Base-by-base conservation (phyloP, 768 basidiomycete species). In the Crassisporium funariophilum region DNA sequence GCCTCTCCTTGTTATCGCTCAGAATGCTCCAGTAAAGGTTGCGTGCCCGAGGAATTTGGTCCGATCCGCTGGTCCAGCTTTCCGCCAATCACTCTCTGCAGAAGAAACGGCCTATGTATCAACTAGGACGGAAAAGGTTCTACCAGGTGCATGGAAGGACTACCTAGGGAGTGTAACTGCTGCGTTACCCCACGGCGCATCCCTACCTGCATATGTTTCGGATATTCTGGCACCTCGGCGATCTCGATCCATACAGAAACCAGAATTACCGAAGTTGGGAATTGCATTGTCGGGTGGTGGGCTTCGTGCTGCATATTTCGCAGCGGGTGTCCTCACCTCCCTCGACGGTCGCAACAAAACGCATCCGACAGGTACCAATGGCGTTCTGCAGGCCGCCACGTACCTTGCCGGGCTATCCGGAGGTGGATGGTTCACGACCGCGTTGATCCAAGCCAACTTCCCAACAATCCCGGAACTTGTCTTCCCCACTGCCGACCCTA, bases 241-340 rank as follows among this genome's bases (percentile, higher is more conserved):
- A 21, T 19, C 44, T 12, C 48, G 41, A 39, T 25, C 19, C 19
- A 34, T 25, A 24, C 44, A n/a, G 9, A 19, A 33, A 17, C 37
- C 43, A 8, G 49, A 49, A 11, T 44, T 49, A 6, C 76, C 75
- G 3, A 69, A 54, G 15, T 55, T 80, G 5, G 78, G 71, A 0
- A 76, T 82, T 41, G 80, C 82, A 0, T 60, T 73, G 17, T 78
- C 76, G 20, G 83, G 83, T 11, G 83, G 83, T 6, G 76, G 81
- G 0, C 74, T 78, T 39, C 64, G 83, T 11, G 83, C 83, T 0
- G 77, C 79, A 4, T 66, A 79, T 5, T 77, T 74, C 41, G 76
- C 74, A 33, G 82, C 76, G 3, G 82, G 79, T 1, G 69, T 80
- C 15, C 53, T 77, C 38, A 69, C 68, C n/a, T 69, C 74, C 1